These are phyloP conservation scores for Eucalyptus dawsonii DNA, from an alignment of 345 rosid species.

Conservation along the genomic window DNA sequence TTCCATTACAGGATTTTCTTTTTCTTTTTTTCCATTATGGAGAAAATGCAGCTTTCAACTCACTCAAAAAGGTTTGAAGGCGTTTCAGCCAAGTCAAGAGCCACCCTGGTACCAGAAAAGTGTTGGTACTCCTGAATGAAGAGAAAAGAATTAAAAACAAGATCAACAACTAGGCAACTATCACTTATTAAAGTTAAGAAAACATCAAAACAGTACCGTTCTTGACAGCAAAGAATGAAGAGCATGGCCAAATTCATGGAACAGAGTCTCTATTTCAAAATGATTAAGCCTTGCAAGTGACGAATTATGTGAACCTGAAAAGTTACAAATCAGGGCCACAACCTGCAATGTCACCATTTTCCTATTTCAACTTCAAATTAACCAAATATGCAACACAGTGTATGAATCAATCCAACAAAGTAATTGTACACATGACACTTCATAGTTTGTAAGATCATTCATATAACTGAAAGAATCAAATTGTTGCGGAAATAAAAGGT, in stretches of 20 bases:
- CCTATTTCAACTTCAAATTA: neutral
- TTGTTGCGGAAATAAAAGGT: neutral
- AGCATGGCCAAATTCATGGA: constrained; percentile 98
- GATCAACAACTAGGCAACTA: neutral
- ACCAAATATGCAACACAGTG: neutral
- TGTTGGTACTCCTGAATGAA: constrained; percentile 82
- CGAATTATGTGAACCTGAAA: constrained; percentile 35
- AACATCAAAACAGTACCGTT: constrained; percentile 42
- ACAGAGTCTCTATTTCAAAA: constrained; percentile 79
- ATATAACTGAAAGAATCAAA: neutral
- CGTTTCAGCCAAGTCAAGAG: constrained; percentile 85
- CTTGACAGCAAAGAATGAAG: constrained; percentile 87
- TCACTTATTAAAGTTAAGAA: neutral
- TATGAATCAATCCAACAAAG: neutral
- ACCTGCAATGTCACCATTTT: constrained; percentile 37
- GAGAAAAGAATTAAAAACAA: neutral
- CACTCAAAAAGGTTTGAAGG: constrained; percentile 96
- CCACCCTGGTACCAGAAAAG: constrained; percentile 91
- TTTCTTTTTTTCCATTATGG: neutral
- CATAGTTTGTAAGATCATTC: neutral
- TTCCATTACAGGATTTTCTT: neutral
- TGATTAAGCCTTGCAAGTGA: constrained; percentile 72
- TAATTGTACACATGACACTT: neutral
- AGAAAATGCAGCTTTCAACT: constrained; percentile 14
- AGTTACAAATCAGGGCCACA: constrained; percentile 89